phyloP scores from a whole-genome alignment of 495 filamentous ascomycete species.

The Trichodelitschia bisporula region DNA sequence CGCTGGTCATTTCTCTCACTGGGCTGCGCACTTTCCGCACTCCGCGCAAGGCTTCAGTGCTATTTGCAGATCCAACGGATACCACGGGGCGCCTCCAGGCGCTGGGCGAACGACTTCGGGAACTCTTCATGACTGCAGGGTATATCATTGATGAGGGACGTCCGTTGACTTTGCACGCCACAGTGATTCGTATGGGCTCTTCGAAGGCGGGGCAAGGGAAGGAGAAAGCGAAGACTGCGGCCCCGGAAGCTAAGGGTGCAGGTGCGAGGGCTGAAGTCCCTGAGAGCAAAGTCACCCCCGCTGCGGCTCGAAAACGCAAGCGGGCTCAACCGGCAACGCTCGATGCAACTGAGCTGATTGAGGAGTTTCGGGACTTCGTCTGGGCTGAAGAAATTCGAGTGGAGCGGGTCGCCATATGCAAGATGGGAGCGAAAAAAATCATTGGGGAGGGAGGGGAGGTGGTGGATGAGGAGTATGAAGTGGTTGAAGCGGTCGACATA shows the following conservation, averaged over 20 bases:
- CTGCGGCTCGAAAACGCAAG: slow-evolving; percentile 11
- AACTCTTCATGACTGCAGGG: slow-evolving; percentile 33
- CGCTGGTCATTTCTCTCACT: slow-evolving; percentile 9
- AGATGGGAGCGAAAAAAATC: slow-evolving; percentile 19
- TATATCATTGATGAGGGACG: slow-evolving; percentile 35
- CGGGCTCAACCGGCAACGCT: slow-evolving; percentile 11
- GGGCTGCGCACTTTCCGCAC: slow-evolving; percentile 16
- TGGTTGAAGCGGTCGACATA: too few species aligned
- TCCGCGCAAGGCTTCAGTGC: slow-evolving; percentile 21
- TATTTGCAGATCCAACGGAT: slow-evolving; percentile 34
- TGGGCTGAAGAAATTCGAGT: slow-evolving; percentile 15
- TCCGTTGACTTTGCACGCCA: slow-evolving; percentile 60
- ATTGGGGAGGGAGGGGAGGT: slow-evolving; percentile 10
- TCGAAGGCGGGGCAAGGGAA: slow-evolving; percentile 22
- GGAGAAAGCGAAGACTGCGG: slow-evolving; percentile 1
- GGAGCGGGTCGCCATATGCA: slow-evolving; percentile 16
- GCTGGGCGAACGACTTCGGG: slow-evolving; percentile 37
- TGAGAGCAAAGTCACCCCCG: background rate
- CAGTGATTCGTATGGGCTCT: slow-evolving; percentile 74
- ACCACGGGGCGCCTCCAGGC: slow-evolving; percentile 24
- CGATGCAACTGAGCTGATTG: slow-evolving; percentile 15
- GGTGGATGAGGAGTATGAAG: slow-evolving; percentile 15
- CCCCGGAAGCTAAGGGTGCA: background rate
- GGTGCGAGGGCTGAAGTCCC: background rate
- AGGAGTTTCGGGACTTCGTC: slow-evolving; percentile 13